Percentiles rank a stretch among this genome's conserved stretches.
Conservation (phyloP, 2,329 filamentous ascomycete genomes). For the Macroventuria anomochaeta region DNA sequence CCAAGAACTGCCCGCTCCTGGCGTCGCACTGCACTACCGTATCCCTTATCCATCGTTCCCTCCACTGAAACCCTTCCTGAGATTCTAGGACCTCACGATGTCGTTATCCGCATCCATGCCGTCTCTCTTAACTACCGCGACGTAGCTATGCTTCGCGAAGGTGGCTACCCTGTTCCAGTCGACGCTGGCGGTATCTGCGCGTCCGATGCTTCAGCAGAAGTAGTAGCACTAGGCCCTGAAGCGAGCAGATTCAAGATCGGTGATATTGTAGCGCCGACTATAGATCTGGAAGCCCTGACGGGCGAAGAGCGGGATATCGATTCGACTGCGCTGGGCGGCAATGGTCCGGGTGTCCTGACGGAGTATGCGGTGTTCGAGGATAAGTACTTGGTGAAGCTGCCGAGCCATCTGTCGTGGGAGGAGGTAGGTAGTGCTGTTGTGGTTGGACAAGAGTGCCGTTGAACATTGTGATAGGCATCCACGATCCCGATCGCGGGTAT, state of each 20-base stretch:
- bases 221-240: slow-evolving; percentile 26
- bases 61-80: slow-evolving; percentile 24
- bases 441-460: background rate
- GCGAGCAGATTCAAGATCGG: slow-evolving; percentile 27
- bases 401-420: slow-evolving; percentile 31
- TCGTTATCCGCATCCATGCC: slow-evolving; percentile 35
- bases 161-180: slow-evolving; percentile 21
- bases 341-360: slow-evolving; percentile 26
- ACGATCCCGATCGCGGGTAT: slow-evolving; percentile 31
- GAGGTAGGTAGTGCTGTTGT: slow-evolving; percentile 24
- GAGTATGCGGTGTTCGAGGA: slow-evolving; percentile 36
- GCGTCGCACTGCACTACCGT: slow-evolving; percentile 23
- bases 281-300: slow-evolving; percentile 17
- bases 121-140: slow-evolving; percentile 39
- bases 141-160: slow-evolving; percentile 30
- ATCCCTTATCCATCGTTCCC: slow-evolving; percentile 14
- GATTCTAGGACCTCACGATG: slow-evolving; percentile 18
- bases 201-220: slow-evolving; percentile 35
- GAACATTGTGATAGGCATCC: slow-evolving; percentile 16
- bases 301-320: slow-evolving; percentile 20
- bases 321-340: slow-evolving; percentile 16
- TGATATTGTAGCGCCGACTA: slow-evolving; percentile 30
- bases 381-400: slow-evolving; percentile 30
- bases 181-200: slow-evolving; percentile 23
- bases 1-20: slow-evolving; percentile 26